Percentiles rank a stretch among this genome's conserved stretches.
These are phyloP conservation scores for Biscutella laevigata DNA, from an alignment of 441 rosid species.

Conservation along the genomic window DNA sequence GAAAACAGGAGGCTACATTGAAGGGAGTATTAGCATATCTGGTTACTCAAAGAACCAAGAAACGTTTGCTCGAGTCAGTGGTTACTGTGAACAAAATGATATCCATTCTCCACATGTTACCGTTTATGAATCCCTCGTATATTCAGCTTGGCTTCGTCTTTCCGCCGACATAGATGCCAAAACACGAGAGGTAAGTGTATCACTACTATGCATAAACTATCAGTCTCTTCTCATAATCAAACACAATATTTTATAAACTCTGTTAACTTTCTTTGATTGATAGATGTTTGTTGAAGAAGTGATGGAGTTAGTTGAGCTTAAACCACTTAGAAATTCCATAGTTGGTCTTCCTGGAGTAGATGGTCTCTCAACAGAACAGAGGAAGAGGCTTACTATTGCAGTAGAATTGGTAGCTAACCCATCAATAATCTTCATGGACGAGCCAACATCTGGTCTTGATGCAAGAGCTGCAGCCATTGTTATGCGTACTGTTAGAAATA, in stretches of 20 bases:
- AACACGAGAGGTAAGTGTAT: slow-evolving; percentile 46
- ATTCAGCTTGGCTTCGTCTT: slow-evolving; percentile 90
- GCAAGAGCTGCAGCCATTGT: slow-evolving; percentile 91
- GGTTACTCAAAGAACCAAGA: slow-evolving; percentile 83
- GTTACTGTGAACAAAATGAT: slow-evolving; percentile 93
- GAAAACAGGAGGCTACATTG: no score
- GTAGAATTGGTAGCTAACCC: slow-evolving; percentile 91
- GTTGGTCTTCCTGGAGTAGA: slow-evolving; percentile 81
- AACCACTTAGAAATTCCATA: slow-evolving; percentile 46
- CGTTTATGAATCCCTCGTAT: slow-evolving; percentile 73
- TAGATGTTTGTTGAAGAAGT: slow-evolving; percentile 85
- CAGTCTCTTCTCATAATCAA: neutral
- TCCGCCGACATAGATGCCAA: slow-evolving; percentile 40
- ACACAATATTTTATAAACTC: neutral
- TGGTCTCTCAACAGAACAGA: slow-evolving; percentile 77
- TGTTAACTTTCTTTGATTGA: neutral
- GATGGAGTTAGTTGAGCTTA: slow-evolving; percentile 73
- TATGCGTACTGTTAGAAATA: slow-evolving; percentile 81
- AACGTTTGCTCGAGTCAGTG: slow-evolving; percentile 79
- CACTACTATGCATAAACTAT: neutral
- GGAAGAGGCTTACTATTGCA: slow-evolving; percentile 81
- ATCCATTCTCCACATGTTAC: no score
- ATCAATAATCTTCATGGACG: slow-evolving; percentile 87
- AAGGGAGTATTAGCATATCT: slow-evolving; percentile 60
- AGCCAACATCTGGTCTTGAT: slow-evolving; percentile 88